Percentiles rank a stretch among this genome's conserved stretches.
Conservation (phyloP, 2,329 filamentous ascomycete species). For the Phaeosphaeria sp. region DNA sequence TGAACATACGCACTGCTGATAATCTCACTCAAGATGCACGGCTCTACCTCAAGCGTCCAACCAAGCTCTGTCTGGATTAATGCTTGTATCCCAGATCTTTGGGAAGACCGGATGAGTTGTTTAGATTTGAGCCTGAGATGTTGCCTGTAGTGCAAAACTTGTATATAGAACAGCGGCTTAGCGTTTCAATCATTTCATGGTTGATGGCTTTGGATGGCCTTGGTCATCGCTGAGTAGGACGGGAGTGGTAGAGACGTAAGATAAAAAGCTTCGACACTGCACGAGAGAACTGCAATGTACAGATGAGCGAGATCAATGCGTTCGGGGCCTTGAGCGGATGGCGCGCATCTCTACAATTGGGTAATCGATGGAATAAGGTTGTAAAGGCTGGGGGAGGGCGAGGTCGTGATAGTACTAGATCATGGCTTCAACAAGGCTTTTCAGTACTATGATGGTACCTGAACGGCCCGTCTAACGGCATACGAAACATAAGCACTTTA, state of each 20-base stretch:
- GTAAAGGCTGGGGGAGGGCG: conserved; percentile 41
- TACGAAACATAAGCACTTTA: too few relatives aligned
- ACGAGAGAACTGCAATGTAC: conserved; percentile 33
- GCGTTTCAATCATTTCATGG: not conserved
- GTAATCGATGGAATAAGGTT: conserved; percentile 46
- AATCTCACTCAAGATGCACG: not conserved
- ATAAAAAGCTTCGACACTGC: conserved; percentile 51
- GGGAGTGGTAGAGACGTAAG: not conserved
- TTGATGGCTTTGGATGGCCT: not conserved
- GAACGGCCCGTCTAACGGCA: too few relatives aligned
- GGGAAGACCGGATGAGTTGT: too few relatives aligned
- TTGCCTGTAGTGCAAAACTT: conserved; percentile 7
- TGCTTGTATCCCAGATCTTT: too few relatives aligned
- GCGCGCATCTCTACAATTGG: conserved; percentile 58
- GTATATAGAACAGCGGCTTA: conserved; percentile 4
- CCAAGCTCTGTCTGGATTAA: conserved; percentile 47
- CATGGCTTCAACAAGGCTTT: too few relatives aligned
- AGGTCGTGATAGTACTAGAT: conserved; percentile 10
- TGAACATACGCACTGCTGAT: not conserved
- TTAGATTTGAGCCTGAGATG: too few relatives aligned
- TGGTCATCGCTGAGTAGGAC: not conserved
- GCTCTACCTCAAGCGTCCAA: conserved; percentile 37
- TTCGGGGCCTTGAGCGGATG: conserved; percentile 55
- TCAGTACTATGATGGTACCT: too few relatives aligned
- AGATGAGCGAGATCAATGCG: conserved; percentile 55